Conservation (phyloP, 345 rosid species). For the Combretum micranthum region DNA sequence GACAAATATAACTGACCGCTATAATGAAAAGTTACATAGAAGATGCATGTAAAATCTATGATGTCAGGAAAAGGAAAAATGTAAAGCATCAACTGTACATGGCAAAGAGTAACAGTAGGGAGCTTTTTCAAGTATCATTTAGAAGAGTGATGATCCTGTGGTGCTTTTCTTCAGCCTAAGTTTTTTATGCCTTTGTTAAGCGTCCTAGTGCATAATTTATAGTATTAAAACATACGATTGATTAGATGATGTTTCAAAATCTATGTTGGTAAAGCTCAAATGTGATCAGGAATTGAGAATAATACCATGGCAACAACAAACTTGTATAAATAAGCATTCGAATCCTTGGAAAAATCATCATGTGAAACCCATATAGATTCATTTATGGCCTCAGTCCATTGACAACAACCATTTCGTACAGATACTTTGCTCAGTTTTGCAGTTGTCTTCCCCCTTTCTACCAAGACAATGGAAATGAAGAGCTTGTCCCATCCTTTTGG, state of each 20-base stretch:
- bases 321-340: constrained; percentile 34
- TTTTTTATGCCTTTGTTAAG: too few relatives aligned
- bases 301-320: constrained; percentile 41
- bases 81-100: not conserved
- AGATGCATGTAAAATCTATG: not conserved
- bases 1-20: constrained; percentile 54
- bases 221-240: too few relatives aligned
- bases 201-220: too few relatives aligned
- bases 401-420: constrained; percentile 44
- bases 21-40: not conserved
- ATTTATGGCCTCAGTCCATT: constrained; percentile 41
- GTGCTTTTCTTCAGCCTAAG: too few relatives aligned
- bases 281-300: not conserved
- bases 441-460: constrained; percentile 40
- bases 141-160: too few relatives aligned
- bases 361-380: constrained; percentile 35
- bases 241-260: too few relatives aligned
- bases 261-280: not conserved
- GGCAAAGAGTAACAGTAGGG: too few relatives aligned
- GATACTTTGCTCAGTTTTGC: constrained; percentile 34
- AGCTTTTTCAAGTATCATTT: too few relatives aligned
- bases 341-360: constrained; percentile 27
- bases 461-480: constrained; percentile 32
- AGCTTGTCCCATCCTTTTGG: constrained; percentile 73
- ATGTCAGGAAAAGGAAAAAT: not conserved